Base-by-base conservation (phyloP, 176 grass and related monocot species). In the Avena eriantha region DNA sequence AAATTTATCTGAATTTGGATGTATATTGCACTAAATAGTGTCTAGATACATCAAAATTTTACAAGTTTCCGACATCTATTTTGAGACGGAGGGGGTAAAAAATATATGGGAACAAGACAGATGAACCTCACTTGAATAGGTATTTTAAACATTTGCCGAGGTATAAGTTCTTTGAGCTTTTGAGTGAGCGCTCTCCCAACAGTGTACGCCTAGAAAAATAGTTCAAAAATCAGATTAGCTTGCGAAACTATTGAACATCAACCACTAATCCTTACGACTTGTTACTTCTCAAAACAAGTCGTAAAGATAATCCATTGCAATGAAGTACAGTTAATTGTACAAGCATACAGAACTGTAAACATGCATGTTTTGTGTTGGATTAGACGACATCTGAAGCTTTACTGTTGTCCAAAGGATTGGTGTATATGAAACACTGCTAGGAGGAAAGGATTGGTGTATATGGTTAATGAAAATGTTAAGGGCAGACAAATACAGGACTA, bases 161-260 rank as follows among this genome's bases (percentile, higher is more conserved):
- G 96, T 90, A 98, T 98, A 77, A 98, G 93, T 88, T 98, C 93
- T 86, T 98, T 98, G 43, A 98, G 90, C 55, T 94, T 98, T 85
- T 94, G 81, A 76, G 96, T 94, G 49, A 98, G 86, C 22, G 96
- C 96, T 70, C 93, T 98, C 73, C 96, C 96, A 59, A 98, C 88
- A 89, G 93, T 48, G 87, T 98, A 98, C 84, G 95, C 89, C 95
- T 98, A 68, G 23, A 86, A 90, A 90, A 77, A 78, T 59, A 59
- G 2, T 46, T 10, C 12, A 81, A 35, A 67, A 60, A 77, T 57
- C 63, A 85, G 39, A 76, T 89, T 73, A 10, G 18, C 74, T 64
- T 50, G 29, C 82, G 22, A 87, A 72, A 51, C 18, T 48, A 49
- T 56, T 74, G 51, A 58, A 79, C 71, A 71, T 19, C 31, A 81